Evolutionary conservation across 345 rosid species (phyloP).

Genomic region (Combretum micranthum): DNA sequence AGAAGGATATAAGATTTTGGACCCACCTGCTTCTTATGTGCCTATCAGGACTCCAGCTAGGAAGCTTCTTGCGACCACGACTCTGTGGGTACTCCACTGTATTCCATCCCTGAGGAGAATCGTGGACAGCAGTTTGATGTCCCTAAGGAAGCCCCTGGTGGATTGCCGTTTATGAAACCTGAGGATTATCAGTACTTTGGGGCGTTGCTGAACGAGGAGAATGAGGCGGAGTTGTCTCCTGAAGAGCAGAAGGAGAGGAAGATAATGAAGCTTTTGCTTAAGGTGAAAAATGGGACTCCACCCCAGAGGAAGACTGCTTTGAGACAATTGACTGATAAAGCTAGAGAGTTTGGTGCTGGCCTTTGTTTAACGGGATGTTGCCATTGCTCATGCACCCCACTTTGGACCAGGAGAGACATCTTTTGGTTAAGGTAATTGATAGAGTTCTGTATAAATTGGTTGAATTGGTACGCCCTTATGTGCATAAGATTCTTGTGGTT

Average conservation of each 20-base stretch:
- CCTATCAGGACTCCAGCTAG: slow-evolving; percentile 93
- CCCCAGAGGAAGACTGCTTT: slow-evolving; percentile 97
- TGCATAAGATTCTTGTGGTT: slow-evolving; percentile 97
- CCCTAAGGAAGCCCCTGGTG: slow-evolving; percentile 82
- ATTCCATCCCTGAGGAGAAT: slow-evolving; percentile 80
- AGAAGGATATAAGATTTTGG: slow-evolving; percentile 94
- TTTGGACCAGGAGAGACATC: slow-evolving; percentile 98
- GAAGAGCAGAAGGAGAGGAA: slow-evolving; percentile 97
- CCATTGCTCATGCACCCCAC: slow-evolving; percentile 99
- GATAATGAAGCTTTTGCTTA: slow-evolving; percentile 89
- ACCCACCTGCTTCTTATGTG: slow-evolving; percentile 90
- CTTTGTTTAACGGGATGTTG: slow-evolving; percentile 77
- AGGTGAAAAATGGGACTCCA: slow-evolving; percentile 98
- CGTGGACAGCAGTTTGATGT: slow-evolving; percentile 98
- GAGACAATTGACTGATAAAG: slow-evolving; percentile 96
- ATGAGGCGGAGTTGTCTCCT: slow-evolving; percentile 82
- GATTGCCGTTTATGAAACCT: slow-evolving; percentile 93
- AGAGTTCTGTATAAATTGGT: slow-evolving; percentile 88
- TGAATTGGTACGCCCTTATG: slow-evolving; percentile 94
- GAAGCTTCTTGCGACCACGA: slow-evolving; percentile 80
- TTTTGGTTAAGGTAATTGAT: slow-evolving; percentile 93
- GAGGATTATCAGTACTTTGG: slow-evolving; percentile 98
- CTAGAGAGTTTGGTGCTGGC: slow-evolving; percentile 96
- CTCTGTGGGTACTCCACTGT: slow-evolving; percentile 83
- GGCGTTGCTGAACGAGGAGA: slow-evolving; percentile 75